A percentile compares a stretch with the other conserved stretches of the same genome.
Conservation (phyloP, 2,329 filamentous ascomycete species). For the Aspergillus sp. region DNA sequence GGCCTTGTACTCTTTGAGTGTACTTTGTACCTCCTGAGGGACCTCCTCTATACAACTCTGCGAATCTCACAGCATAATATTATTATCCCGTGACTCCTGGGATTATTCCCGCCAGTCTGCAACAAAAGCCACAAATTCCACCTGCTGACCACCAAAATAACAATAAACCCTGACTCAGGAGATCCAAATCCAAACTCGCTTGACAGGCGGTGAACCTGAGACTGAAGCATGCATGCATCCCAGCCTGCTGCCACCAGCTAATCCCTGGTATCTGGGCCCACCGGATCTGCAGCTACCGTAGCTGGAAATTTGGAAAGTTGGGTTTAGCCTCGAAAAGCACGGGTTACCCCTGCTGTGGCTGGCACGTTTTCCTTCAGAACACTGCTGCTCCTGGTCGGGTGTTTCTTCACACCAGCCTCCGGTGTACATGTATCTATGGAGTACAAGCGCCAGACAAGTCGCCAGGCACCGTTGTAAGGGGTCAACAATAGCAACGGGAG, state of each 20-base stretch:
- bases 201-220: constrained; percentile 10
- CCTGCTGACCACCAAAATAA: background rate
- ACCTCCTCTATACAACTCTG: background rate
- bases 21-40: background rate
- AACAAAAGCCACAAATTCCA: background rate
- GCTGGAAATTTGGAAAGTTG: constrained; percentile 1
- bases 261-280: background rate
- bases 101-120: background rate
- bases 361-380: background rate
- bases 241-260: background rate
- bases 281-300: background rate
- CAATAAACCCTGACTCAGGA: background rate
- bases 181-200: background rate
- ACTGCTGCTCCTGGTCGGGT: background rate
- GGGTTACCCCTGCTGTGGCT: constrained; percentile 4
- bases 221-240: background rate
- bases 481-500: background rate
- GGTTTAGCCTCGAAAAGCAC: background rate
- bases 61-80: background rate
- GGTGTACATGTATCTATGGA: background rate
- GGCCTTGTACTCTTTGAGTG: background rate
- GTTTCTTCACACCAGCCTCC: background rate
- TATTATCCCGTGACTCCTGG: background rate
- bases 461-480: background rate
- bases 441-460: background rate